Evolutionary conservation across 768 basidiomycete genomes (phyloP), one percentile per base, ranked within the genome.

Genomic region (Suillus cothurnatus): DNA sequence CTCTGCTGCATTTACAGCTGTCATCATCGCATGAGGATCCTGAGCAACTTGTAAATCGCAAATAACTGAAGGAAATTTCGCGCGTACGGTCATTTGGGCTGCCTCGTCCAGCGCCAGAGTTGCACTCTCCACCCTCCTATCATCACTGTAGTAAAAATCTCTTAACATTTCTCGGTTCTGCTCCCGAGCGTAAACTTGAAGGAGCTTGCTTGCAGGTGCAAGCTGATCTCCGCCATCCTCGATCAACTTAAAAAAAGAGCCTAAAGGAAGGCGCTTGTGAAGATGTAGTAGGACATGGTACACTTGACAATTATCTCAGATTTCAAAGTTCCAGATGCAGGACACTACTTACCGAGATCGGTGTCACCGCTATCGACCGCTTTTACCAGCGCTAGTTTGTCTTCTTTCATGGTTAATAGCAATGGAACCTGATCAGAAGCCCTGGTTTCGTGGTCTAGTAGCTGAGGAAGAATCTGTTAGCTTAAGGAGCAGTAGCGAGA

Each of bases 121-220:
- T 0, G 95, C 97, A 76, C 91, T 97, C 74, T 99, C 97, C 17
- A 94, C 90, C 55, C 96, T 85, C 62, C 97, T 83, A 77, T 99
- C 97, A 71, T 99, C 97, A 41, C 97, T 97, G 72, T 97, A 99
- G 76, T 95, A 99, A 78, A 96, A 99, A 74, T 99, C 95, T 19
- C 95, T 84, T 8, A 99, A 80, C 87, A 99, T 91, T 68, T 94
- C 93, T 60, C 92, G 82, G 73, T 97, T 92, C 71, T 94, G 94
- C 74, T 95, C 93, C 45, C 92, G 81, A 0, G 93, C 94, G 73
- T 96, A 97, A 1, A 96, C 93, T 74, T 97, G 92, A 53, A 97
- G 82, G 4, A 97, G 79, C 65, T 83, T 88, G 68, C 88, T 88
- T 0, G 94, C 94, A n/a, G 86, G 87, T 4, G 83, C 85, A 9